Evolutionary conservation across 78 protist species (phyloP).

Genomic region (Guillardia theta): DNA sequence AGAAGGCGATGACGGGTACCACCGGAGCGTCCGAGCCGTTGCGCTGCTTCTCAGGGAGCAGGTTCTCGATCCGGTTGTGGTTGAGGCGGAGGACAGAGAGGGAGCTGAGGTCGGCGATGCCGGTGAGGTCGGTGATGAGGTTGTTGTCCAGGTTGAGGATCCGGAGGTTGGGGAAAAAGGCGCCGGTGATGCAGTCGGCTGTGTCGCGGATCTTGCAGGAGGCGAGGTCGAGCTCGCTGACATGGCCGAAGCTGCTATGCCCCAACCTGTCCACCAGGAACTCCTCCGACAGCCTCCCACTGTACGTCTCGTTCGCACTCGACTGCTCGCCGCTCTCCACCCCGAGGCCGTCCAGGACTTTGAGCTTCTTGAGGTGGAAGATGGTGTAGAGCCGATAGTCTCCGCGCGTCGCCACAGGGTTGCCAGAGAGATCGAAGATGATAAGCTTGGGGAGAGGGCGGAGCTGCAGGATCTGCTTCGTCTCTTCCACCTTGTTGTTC

Average conservation of each 20-base stretch:
- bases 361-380: conserved; percentile 54
- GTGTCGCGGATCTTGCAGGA: not conserved
- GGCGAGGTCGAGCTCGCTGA: conserved; percentile 38
- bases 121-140: not conserved
- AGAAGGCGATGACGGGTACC: not conserved
- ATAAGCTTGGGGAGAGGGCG: conserved; percentile 53
- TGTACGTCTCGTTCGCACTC: conserved; percentile 23
- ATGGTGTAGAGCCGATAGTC: conserved; percentile 50
- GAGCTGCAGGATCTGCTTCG: not conserved
- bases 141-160: conserved; percentile 57
- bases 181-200: not conserved
- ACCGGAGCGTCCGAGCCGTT: not conserved
- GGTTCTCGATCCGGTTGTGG: conserved; percentile 19
- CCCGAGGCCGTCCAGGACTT: conserved; percentile 68
- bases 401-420: conserved; percentile 13
- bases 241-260: not conserved
- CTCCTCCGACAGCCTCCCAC: conserved; percentile 48
- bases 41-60: not conserved
- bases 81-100: conserved; percentile 24
- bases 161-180: conserved; percentile 31
- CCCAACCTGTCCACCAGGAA: conserved; percentile 45
- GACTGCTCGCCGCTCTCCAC: conserved; percentile 43
- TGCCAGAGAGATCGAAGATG: conserved; percentile 62
- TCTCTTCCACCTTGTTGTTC: conserved; percentile 43
- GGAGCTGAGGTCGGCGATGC: not conserved